Evolutionary conservation across 768 basidiomycete genomes (phyloP).

Genomic region (Tulasnella calospora): DNA sequence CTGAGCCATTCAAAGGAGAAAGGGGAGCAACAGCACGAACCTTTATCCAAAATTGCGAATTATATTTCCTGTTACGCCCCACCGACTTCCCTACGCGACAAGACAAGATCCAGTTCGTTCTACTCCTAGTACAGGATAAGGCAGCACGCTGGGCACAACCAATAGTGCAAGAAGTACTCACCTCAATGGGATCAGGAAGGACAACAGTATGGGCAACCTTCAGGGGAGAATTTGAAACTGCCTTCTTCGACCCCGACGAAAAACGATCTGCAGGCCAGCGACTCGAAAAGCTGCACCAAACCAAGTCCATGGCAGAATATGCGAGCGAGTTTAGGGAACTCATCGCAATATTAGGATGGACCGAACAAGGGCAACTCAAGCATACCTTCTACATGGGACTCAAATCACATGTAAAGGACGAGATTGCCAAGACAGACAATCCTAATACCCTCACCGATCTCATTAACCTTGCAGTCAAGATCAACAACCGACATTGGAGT

Average conservation of each 20-base stretch:
- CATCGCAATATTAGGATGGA: background rate
- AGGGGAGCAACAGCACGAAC: too few species aligned
- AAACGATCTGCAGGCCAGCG: too few species aligned
- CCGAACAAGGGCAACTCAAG: background rate
- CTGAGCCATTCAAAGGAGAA: too few species aligned
- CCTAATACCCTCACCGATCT: background rate
- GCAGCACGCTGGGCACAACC: background rate
- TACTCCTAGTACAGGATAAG: background rate
- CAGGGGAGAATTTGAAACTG: background rate
- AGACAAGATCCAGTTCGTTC: background rate
- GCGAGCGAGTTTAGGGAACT: background rate
- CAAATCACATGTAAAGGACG: background rate
- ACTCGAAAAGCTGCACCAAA: background rate
- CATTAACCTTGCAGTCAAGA: background rate
- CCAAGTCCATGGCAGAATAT: background rate
- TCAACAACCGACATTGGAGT: background rate
- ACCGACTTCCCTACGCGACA: background rate
- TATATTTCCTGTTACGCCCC: background rate
- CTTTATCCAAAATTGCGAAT: too few species aligned
- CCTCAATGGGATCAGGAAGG: too few species aligned
- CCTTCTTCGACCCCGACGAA: too few species aligned
- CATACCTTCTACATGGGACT: background rate
- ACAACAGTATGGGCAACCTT: background rate
- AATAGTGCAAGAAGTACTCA: background rate
- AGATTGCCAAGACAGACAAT: background rate